These are phyloP conservation scores for Penicillium aurantiogriseum DNA, from an alignment of 2,329 filamentous ascomycete species.

Conservation along the genomic window DNA sequence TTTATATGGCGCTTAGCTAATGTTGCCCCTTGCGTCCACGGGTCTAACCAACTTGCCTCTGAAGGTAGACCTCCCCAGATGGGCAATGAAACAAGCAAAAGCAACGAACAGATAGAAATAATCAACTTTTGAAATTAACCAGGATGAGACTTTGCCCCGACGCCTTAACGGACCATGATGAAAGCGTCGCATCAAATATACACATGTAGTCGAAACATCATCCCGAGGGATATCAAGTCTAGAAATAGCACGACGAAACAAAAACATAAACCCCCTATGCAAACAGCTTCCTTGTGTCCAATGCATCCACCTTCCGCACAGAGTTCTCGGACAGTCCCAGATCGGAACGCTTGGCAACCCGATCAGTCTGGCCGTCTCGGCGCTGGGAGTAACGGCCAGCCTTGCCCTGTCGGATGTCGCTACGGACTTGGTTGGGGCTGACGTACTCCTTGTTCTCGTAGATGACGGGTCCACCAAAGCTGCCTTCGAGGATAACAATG, in stretches of 20 bases:
- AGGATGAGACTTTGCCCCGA: conserved; percentile 30
- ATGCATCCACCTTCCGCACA: conserved; percentile 62
- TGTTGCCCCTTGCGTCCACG: conserved; percentile 5
- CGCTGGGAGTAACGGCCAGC: conserved; percentile 75
- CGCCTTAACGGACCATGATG: conserved; percentile 35
- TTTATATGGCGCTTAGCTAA: conserved; percentile 17
- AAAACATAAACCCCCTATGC: conserved; percentile 40
- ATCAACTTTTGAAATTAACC: conserved; percentile 26
- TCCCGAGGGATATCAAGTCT: conserved; percentile 36
- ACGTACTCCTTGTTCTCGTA: conserved; percentile 99
- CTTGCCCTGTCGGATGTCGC: conserved; percentile 74
- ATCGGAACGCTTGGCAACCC: conserved; percentile 69
- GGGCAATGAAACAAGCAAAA: conserved; percentile 6
- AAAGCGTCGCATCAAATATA: conserved; percentile 37
- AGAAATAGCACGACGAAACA: conserved; percentile 22
- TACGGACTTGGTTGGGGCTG: conserved; percentile 87
- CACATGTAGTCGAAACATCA: conserved; percentile 30
- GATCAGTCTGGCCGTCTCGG: conserved; percentile 70
- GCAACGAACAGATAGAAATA: conserved; percentile 1
- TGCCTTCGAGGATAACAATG: conserved; percentile 91
- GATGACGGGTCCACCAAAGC: conserved; percentile 92
- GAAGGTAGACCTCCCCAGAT: neutral
- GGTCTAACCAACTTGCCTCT: neutral
- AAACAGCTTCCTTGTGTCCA: conserved; percentile 77
- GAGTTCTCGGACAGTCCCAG: conserved; percentile 69